Evolutionary conservation across 2,329 filamentous ascomycete genomes (phyloP).

Genomic region (Aspergillus sp.): DNA sequence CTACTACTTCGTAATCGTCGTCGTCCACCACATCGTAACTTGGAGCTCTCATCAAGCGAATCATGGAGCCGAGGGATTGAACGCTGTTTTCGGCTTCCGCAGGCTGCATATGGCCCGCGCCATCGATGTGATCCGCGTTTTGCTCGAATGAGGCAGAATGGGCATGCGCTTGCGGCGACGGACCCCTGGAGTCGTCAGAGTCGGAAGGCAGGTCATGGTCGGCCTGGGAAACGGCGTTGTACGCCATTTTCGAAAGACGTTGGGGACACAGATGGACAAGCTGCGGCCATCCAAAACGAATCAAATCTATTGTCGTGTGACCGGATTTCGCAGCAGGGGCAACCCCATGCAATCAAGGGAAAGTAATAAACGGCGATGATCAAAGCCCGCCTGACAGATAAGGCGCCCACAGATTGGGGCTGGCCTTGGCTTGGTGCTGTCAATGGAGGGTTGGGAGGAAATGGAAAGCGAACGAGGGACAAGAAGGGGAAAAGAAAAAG

Average conservation of each 20-base stretch:
- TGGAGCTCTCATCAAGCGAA: slow-evolving; percentile 37
- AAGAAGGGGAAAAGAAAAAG: not conserved
- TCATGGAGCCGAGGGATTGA: slow-evolving; percentile 31
- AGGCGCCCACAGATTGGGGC: slow-evolving; percentile 1
- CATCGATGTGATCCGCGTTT: slow-evolving; percentile 33
- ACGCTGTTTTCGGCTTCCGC: slow-evolving; percentile 28
- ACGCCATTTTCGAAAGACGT: slow-evolving; percentile 36
- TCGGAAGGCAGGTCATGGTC: slow-evolving; percentile 40
- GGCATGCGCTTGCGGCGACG: slow-evolving; percentile 27
- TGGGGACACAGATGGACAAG: slow-evolving; percentile 2
- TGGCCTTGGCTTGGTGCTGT: not conserved
- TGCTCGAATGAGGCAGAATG: slow-evolving; percentile 26
- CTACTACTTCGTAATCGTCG: slow-evolving; percentile 44
- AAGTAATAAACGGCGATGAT: not conserved
- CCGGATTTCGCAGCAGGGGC: not conserved
- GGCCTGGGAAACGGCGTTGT: slow-evolving; percentile 44
- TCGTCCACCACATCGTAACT: slow-evolving; percentile 49
- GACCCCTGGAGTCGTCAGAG: slow-evolving; percentile 34
- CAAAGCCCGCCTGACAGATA: slow-evolving; percentile 6
- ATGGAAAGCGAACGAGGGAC: not conserved
- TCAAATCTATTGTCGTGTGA: slow-evolving; percentile 9
- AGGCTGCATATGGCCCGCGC: slow-evolving; percentile 25
- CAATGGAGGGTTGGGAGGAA: not conserved
- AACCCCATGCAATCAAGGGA: not conserved
- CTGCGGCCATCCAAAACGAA: slow-evolving; percentile 14